Evolutionary conservation across 306 rosid genomes (phyloP), one percentile per base, ranked within the genome.

Genomic region (Ochetophila trinervis): DNA sequence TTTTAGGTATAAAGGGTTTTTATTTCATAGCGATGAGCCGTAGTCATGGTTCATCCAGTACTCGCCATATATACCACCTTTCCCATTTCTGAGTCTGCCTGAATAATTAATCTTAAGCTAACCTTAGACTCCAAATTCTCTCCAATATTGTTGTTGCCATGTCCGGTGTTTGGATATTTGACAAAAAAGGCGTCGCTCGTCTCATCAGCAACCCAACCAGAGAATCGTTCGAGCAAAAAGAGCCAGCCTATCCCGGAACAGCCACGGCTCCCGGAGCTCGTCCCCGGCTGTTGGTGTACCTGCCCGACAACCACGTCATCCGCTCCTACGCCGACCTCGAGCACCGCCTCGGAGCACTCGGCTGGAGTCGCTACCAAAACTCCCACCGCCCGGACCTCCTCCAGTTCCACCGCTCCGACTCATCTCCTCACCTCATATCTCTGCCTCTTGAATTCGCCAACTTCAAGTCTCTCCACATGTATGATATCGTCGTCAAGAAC

Each of bases 131-230:
- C n/a, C n/a, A n/a, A n/a, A n/a, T n/a, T n/a, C n/a, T n/a, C n/a
- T n/a, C n/a, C n/a, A n/a, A 4, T 14, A 49, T 6, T 49, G 2
- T 8, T 4, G 21, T 5, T 16, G 22, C 48, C 23, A 91, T 91
- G 97, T 91, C 97, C 14, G 97, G 97, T 5, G 97, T 91, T 21
- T 91, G 96, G 97, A 82, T 91, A 6, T 91, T 91, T 57, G 91
- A 84, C 86, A 88, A 86, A 79, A 88, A 81, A n/a, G 97, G 97
- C 0, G 96, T 91, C 70, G 80, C 80, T 2, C 86, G 96, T 14
- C 79, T 88, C 0, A 78, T 91, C 34, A 49, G 78, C 5, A 81
- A 86, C 86, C 97, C 97, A 17, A 91, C 95, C 0, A 66, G 85
- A 59, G 97, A 91, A 35, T 85, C 97, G 15, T 91, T 91, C 66